These are phyloP conservation scores for Bipolaris cookei DNA, from an alignment of 2,329 filamentous ascomycete species.

Conservation along the genomic window DNA sequence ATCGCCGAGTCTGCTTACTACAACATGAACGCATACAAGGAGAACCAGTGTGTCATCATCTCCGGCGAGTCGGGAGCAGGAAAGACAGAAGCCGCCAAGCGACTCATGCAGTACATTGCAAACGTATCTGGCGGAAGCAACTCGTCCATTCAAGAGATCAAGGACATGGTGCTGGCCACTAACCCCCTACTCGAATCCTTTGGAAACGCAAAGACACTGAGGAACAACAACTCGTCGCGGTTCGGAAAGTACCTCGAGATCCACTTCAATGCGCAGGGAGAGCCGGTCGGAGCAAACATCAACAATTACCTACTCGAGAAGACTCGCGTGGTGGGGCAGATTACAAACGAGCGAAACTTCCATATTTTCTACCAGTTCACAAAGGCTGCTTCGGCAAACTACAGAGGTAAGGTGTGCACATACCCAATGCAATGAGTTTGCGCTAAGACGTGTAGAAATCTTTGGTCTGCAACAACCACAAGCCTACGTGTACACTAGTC, in stretches of 20 bases:
- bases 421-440: background rate
- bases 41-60: conserved; percentile 99
- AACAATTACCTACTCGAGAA: conserved; percentile 98
- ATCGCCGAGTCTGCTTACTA: conserved; percentile 97
- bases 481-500: conserved; percentile 91
- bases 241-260: conserved; percentile 99
- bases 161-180: conserved; percentile 98
- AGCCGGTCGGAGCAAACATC: conserved; percentile 95
- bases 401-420: conserved; percentile 62
- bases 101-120: conserved; percentile 99
- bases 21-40: conserved; percentile 99
- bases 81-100: conserved; percentile 98
- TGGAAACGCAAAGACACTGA: conserved; percentile 95
- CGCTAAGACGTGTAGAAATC: conserved; percentile 59
- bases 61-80: conserved; percentile 97
- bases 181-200: conserved; percentile 97
- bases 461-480: conserved; percentile 92
- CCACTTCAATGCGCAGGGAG: conserved; percentile 89
- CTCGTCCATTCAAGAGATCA: conserved; percentile 92
- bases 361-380: conserved; percentile 99
- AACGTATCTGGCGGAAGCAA: conserved; percentile 87
- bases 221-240: conserved; percentile 98
- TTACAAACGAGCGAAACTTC: conserved; percentile 94
- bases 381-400: conserved; percentile 86
- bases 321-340: conserved; percentile 92